Base-by-base conservation (phyloP, 345 rosid species). In the Lepidium sativum region DNA sequence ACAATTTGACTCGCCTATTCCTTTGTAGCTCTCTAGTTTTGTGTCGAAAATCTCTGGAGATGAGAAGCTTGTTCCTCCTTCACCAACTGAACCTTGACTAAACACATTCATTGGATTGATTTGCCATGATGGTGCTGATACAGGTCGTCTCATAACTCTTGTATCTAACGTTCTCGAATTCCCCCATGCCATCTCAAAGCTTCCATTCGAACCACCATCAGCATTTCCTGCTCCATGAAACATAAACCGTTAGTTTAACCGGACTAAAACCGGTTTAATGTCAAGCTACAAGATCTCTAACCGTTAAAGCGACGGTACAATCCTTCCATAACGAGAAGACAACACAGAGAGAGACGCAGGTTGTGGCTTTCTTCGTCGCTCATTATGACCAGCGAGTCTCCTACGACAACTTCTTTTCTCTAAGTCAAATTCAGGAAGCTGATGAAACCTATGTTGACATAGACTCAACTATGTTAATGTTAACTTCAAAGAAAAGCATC, bases 321-420 rank as follows among this genome's bases (percentile, higher is more conserved):
- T 67, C 32, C 87, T 72, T 41, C 80, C 77, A 39, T 79, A 81
- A 59, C 83, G 89, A 63, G 91, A 69, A 32, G 88, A 48, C 18
- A 63, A 8, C 14, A 63, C 63, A 37, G 80, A 48, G 51, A 88
- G 58, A 9, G 90, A 82, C 62, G 92, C 85, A 9, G 85, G 77
- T 14, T 88, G 87, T 9, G 92, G 97, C 79, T 94, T 94, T 82
- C 99, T 86, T 3, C 97, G 75, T 9, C 99, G 91, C 74, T 88
- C 99, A 15, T 94, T 94, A 63, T 94, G 99, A 11, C 96, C 96
- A 12, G 97, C 97, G 17, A 94, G 81, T 73, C 96, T 86, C 68
- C 95, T 85, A 21, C 99, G 92, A 58, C 99, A 94, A 62, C 99
- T 94, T 40, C 99, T 74, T 65, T 94, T 94, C 50, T 86, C 95